Evolutionary conservation across 108 stramenopile species (phyloP).

Genomic region (Cyclostephanos tholiformis): DNA sequence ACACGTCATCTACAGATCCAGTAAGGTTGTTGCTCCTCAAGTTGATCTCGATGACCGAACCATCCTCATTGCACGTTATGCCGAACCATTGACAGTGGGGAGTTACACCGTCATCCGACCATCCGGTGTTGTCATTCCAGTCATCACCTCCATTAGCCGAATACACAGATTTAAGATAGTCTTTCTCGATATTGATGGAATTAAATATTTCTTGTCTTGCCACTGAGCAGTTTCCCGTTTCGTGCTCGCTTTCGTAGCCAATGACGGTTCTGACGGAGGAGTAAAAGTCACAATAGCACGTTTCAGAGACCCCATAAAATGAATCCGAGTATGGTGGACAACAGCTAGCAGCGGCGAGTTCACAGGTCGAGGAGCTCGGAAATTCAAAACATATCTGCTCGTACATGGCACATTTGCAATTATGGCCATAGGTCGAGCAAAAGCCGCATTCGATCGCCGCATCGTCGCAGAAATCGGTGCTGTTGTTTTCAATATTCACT

Average conservation of each 20-base stretch:
- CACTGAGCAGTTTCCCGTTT: background rate
- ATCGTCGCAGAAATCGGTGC: background rate
- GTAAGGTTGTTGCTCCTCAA: constrained; percentile 19
- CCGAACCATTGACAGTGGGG: constrained; percentile 23
- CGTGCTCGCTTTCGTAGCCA: background rate
- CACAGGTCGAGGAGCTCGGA: background rate
- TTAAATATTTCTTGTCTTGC: background rate
- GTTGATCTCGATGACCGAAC: constrained; percentile 12
- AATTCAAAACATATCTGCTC: background rate
- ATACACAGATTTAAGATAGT: constrained; percentile 1
- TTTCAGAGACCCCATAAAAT: background rate
- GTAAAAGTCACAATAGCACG: background rate
- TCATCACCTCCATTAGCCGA: background rate
- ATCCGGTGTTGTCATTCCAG: constrained; percentile 25
- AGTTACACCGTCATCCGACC: background rate
- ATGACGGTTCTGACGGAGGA: background rate
- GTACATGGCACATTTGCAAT: background rate
- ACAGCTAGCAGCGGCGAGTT: background rate
- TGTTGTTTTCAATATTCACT: background rate
- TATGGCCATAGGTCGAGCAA: too few species aligned
- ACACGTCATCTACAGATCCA: too few species aligned
- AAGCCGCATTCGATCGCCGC: background rate
- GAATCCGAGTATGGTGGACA: background rate
- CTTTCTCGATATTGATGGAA: background rate
- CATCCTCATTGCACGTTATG: constrained; percentile 22